Evolutionary conservation across 108 stramenopile genomes (phyloP).

Genomic region (Aurantiochytrium sp.): DNA sequence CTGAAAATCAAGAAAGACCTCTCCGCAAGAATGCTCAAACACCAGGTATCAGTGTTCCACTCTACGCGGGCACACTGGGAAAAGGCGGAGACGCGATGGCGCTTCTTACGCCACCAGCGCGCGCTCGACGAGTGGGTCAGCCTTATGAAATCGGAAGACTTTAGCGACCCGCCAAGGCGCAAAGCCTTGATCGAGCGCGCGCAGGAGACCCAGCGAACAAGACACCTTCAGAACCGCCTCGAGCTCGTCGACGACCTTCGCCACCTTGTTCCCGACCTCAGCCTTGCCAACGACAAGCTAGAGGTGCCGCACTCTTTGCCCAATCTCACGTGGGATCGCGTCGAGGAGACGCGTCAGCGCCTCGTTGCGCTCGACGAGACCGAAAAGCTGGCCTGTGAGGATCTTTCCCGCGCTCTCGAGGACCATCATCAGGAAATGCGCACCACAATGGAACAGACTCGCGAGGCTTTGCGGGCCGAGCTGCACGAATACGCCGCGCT

Average conservation of each 20-base stretch:
- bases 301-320: not conserved
- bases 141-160: not conserved
- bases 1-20: slow-evolving; percentile 12
- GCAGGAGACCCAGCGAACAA: not conserved
- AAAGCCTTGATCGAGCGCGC: not conserved
- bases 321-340: not conserved
- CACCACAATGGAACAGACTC: not conserved
- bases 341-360: not conserved
- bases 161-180: not conserved
- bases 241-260: not conserved
- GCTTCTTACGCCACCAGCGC: not conserved
- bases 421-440: not conserved
- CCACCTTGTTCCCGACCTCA: not conserved
- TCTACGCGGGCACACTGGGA: not conserved
- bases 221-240: not conserved
- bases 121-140: not conserved
- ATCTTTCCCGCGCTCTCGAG: not conserved
- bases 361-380: not conserved
- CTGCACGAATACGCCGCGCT: not conserved
- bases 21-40: not conserved
- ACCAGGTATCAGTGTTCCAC: not conserved
- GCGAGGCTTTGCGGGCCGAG: not conserved
- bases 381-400: not conserved
- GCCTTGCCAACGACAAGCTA: not conserved
- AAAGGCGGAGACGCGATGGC: not conserved